A percentile compares a stretch with the other conserved stretches of the same genome.
phyloP scores from a whole-genome alignment of 2,329 filamentous ascomycete species.

The Trichoderma brevicompactum region DNA sequence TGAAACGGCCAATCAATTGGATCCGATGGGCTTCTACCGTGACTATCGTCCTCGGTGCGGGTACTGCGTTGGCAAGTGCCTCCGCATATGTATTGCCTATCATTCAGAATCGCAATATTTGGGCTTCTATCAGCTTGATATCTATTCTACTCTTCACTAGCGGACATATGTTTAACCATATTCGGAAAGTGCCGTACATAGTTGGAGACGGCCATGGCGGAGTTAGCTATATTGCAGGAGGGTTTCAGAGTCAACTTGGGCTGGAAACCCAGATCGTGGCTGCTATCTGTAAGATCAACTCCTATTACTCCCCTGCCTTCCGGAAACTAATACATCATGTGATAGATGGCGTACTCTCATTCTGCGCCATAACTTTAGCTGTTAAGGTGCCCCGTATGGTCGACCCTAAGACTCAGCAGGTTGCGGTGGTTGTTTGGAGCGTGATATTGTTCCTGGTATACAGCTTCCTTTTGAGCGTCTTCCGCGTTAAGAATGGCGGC shows the following conservation, averaged over 20 bases:
- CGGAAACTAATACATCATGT: conserved; percentile 33
- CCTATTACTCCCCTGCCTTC: not conserved
- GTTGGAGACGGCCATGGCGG: conserved; percentile 82
- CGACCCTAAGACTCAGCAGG: conserved; percentile 76
- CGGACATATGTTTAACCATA: conserved; percentile 99
- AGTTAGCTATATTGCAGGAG: conserved; percentile 85
- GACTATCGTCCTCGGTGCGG: conserved; percentile 69
- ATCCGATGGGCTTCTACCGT: conserved; percentile 70
- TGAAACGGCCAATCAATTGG: conserved; percentile 88
- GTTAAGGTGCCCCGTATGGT: conserved; percentile 90
- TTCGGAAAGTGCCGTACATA: conserved; percentile 93
- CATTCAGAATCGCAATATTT: conserved; percentile 87
- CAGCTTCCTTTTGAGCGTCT: conserved; percentile 91
- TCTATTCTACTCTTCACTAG: conserved; percentile 90
- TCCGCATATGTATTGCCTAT: conserved; percentile 81
- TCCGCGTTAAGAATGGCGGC: conserved; percentile 90
- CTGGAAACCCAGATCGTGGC: conserved; percentile 95
- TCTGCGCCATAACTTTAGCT: conserved; percentile 87
- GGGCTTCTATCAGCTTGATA: conserved; percentile 89
- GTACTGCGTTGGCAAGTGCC: conserved; percentile 71
- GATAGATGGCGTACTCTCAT: conserved; percentile 74
- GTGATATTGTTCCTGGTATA: conserved; percentile 80
- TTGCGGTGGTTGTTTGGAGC: conserved; percentile 80
- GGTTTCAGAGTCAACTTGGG: conserved; percentile 92
- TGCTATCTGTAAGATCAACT: conserved; percentile 75